Percentiles rank a stretch among this genome's conserved stretches.
phyloP scores from a whole-genome alignment of 2,329 filamentous ascomycete genomes.

The Annulohypoxylon truncatum region DNA sequence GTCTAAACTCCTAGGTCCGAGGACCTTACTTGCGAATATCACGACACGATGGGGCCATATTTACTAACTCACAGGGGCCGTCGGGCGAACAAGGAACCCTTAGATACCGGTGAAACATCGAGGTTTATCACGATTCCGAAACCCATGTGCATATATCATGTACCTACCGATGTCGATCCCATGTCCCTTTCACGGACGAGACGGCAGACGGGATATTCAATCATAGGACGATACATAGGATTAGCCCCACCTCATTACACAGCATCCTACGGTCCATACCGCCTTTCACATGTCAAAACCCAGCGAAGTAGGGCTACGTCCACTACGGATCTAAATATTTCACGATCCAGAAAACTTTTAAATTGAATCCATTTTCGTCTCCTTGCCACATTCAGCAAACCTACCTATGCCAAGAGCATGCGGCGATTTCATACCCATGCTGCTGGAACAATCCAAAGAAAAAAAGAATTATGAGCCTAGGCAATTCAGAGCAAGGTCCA shows the following conservation, averaged over 20 bases:
- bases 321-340: not conserved
- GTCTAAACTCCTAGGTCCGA: constrained; percentile 9
- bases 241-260: constrained; percentile 27
- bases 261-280: not conserved
- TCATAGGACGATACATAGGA: not conserved
- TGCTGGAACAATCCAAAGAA: constrained; percentile 25
- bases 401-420: constrained; percentile 28
- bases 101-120: constrained; percentile 27
- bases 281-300: constrained; percentile 39
- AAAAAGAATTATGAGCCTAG: not conserved
- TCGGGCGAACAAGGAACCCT: constrained; percentile 21
- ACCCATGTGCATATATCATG: not conserved
- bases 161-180: constrained; percentile 16
- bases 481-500: not conserved
- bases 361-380: constrained; percentile 10
- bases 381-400: constrained; percentile 21
- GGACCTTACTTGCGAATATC: constrained; percentile 15
- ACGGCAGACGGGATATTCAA: not conserved
- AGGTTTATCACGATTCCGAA: constrained; percentile 26
- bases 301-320: constrained; percentile 7
- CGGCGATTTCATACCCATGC: constrained; percentile 33
- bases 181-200: constrained; percentile 13
- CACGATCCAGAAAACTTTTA: constrained; percentile 7
- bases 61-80: not conserved
- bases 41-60: constrained; percentile 9